phyloP scores from a whole-genome alignment of 768 basidiomycete genomes.

The Rhodotorula diobovata region DNA sequence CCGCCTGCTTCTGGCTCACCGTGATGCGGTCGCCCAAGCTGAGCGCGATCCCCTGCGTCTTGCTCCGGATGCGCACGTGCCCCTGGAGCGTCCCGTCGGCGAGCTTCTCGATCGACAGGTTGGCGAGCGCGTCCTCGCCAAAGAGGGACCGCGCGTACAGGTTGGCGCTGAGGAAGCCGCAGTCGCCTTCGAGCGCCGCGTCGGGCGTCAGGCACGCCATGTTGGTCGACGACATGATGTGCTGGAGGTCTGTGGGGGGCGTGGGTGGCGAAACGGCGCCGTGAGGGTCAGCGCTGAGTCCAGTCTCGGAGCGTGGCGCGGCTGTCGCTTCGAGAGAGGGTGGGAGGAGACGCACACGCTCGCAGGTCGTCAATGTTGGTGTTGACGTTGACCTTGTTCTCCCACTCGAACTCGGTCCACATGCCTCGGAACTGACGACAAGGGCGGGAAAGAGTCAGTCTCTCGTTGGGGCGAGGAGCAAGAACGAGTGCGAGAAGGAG shows the following conservation, averaged over 20 bases:
- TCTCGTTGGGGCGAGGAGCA: background rate
- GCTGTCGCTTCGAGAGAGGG: background rate
- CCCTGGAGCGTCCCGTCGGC: slow-evolving; percentile 77
- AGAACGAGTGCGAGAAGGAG: background rate
- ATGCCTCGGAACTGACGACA: slow-evolving; percentile 76
- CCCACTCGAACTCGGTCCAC: slow-evolving; percentile 99
- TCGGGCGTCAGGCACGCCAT: slow-evolving; percentile 95
- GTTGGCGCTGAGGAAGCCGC: slow-evolving; percentile 93
- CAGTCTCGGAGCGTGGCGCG: background rate
- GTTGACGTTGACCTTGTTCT: slow-evolving; percentile 94
- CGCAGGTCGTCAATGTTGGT: slow-evolving; percentile 68
- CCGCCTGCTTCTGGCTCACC: slow-evolving; percentile 24
- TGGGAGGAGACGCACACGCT: slow-evolving; percentile 26
- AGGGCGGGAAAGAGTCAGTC: background rate
- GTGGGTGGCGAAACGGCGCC: too few species aligned
- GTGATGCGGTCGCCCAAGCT: slow-evolving; percentile 67
- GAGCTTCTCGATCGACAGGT: slow-evolving; percentile 83
- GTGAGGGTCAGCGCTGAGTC: too few species aligned
- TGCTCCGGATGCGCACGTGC: slow-evolving; percentile 91
- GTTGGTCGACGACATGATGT: slow-evolving; percentile 94
- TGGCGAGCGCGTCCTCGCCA: slow-evolving; percentile 93
- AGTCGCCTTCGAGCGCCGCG: slow-evolving; percentile 81
- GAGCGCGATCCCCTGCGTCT: slow-evolving; percentile 95
- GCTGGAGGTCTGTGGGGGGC: slow-evolving; percentile 69
- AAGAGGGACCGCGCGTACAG: slow-evolving; percentile 93